Conservation (phyloP, 1,139 yeast genomes). For the Sugiyamaella castrensis region DNA sequence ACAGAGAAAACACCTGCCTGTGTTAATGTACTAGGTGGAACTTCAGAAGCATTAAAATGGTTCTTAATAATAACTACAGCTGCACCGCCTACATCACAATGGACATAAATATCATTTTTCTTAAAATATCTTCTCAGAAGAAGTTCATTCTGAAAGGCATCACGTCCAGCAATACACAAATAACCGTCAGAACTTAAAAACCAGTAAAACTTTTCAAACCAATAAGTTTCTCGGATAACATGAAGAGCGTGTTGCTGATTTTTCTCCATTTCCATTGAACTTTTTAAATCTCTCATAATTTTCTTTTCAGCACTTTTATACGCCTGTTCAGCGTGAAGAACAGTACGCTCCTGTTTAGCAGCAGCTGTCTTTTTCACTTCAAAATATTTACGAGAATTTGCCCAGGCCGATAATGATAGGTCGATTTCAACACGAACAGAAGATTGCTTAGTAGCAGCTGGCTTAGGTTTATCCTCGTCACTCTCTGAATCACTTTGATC, state of each 20-base stretch:
- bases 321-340: conserved; percentile 73
- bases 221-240: conserved; percentile 66
- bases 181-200: conserved; percentile 87
- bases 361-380: conserved; percentile 74
- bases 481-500: conserved; percentile 38
- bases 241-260: conserved; percentile 50
- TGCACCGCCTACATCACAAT: conserved; percentile 73
- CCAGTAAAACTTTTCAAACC: conserved; percentile 97
- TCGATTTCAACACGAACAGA: conserved; percentile 62
- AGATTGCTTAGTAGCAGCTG: conserved; percentile 24
- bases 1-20: conserved; percentile 89
- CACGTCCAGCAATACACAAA: conserved; percentile 82
- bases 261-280: conserved; percentile 60
- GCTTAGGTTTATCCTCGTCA: conserved; percentile 28
- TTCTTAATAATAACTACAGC: conserved; percentile 77
- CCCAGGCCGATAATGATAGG: conserved; percentile 70
- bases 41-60: conserved; percentile 49
- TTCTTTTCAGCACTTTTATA: conserved; percentile 80
- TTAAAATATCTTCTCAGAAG: conserved; percentile 73
- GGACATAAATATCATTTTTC: conserved; percentile 67
- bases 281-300: conserved; percentile 68
- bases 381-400: conserved; percentile 86
- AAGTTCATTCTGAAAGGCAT: conserved; percentile 78
- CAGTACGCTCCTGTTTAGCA: conserved; percentile 77
- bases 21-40: conserved; percentile 81